Base-by-base conservation (phyloP, 169 alveolate genomes). In the Eimeria zaria region DNA sequence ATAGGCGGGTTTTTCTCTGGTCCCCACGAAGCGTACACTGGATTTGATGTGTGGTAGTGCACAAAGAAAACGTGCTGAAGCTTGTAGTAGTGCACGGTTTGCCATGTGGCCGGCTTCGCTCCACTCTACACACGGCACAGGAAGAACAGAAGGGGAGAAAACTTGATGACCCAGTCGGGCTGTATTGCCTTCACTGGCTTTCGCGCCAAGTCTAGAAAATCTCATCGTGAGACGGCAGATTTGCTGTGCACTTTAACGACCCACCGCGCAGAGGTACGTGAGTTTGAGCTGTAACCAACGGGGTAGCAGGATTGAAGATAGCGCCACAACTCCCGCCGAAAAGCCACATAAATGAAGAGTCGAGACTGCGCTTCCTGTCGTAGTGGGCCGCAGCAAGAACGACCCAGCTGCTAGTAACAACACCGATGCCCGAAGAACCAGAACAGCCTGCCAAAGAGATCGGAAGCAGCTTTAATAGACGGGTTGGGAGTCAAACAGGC, bases 61-160 rank as follows among this genome's bases (percentile, higher is more conserved):
- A 71, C 96, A 39, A 94, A 88, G 87, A 94, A 94, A 73, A 64
- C 74, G 89, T 94, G 96, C 80, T 94, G 96, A 39, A 89, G 89
- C 76, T 94, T 69, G 89, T 83, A 94, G 89, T 94, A 94, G 33
- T 88, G 90, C 80, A 81, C 36, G 11, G 95, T 94, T 76, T 71
- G 94, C 96, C 96, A 94, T 14, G 91, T 73, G 9, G 71, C 76
- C 8, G 90, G 81, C 18, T 44, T 76, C 41, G 76, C 33, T 30
- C 41, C 74, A 20, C 90, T 58, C 96, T 94, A 73, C 71, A 53
- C 33, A 64, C 53, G 48, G 46, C 74, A 36, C 11, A 48, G 74
- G 20, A 58, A 22, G 58, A 51, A 36, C 67, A 76, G 41, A 18
- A 44, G 39, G 53, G 46, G 36, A 58, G 41, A 0, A 51, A 16